These are phyloP conservation scores for Dichotomopilus funicola DNA, from an alignment of 2,329 filamentous ascomycete genomes.

Conservation along the genomic window DNA sequence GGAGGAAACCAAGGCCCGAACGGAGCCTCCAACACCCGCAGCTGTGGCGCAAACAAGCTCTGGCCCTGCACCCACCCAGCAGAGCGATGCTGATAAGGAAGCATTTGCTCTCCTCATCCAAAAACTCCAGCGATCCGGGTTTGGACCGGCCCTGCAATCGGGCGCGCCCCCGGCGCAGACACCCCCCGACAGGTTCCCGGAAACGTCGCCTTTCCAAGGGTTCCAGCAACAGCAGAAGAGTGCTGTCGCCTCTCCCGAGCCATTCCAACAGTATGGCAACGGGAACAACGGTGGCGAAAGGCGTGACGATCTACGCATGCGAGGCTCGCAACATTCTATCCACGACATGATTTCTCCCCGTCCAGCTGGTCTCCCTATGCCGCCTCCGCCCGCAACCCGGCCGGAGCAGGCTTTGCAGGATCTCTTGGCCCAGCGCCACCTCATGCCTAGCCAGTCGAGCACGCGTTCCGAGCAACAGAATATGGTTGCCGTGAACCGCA, in stretches of 20 bases:
- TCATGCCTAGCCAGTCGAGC: slow-evolving; percentile 46
- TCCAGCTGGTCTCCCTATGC: slow-evolving; percentile 35
- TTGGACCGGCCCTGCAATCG: slow-evolving; percentile 35
- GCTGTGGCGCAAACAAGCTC: slow-evolving; percentile 23
- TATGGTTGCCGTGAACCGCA: slow-evolving; percentile 44
- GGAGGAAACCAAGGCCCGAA: slow-evolving; percentile 43
- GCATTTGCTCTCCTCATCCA: slow-evolving; percentile 77
- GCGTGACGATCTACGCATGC: slow-evolving; percentile 39
- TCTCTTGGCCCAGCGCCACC: slow-evolving; percentile 53
- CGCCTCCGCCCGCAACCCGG: slow-evolving; percentile 41
- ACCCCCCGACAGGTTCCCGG: slow-evolving; percentile 20
- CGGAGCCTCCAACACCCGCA: slow-evolving; percentile 43
- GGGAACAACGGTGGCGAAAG: slow-evolving; percentile 41
- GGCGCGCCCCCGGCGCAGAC: slow-evolving; percentile 11
- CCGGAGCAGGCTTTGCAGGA: slow-evolving; percentile 57
- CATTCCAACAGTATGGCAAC: slow-evolving; percentile 41
- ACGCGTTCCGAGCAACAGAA: slow-evolving; percentile 39
- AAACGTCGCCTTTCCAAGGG: slow-evolving; percentile 19
- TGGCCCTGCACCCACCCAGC: slow-evolving; percentile 23
- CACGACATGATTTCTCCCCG: slow-evolving; percentile 50
- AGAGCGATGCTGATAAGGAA: slow-evolving; percentile 65
- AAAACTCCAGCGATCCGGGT: slow-evolving; percentile 63
- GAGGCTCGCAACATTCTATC: slow-evolving; percentile 34
- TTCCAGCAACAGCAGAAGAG: slow-evolving; percentile 33
- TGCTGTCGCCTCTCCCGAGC: slow-evolving; percentile 40